Percentiles rank a stretch among this genome's conserved stretches.
phyloP scores from a whole-genome alignment of 1,284 basidiomycete genomes.

The Ceratobasidium sp. region DNA sequence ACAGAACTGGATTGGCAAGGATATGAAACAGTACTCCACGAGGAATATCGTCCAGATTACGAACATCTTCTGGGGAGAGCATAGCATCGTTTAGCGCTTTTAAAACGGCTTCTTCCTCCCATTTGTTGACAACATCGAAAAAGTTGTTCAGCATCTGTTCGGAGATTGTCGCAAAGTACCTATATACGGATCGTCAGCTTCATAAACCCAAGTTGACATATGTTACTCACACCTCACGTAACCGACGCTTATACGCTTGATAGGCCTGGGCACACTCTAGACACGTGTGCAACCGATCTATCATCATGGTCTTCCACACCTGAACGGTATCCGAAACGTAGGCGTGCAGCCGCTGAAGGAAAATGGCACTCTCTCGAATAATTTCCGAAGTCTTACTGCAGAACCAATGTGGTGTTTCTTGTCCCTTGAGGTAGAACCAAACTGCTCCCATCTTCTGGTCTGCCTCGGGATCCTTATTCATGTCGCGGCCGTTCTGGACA shows the following conservation, averaged over 20 bases:
- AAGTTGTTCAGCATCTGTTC: constrained; percentile 58
- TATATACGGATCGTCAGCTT: not conserved
- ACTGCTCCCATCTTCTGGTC: constrained; percentile 22
- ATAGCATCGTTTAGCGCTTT: constrained; percentile 54
- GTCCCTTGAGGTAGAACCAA: constrained; percentile 19
- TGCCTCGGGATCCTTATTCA: not conserved
- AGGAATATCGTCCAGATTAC: constrained; percentile 53
- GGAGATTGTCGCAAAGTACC: constrained; percentile 40
- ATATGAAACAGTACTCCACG: constrained; percentile 67
- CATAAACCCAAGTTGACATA: not conserved
- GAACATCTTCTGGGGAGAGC: constrained; percentile 44
- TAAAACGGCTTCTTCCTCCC: constrained; percentile 64
- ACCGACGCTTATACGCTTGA: constrained; percentile 65
- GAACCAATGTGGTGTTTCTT: constrained; percentile 65
- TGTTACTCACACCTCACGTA: constrained; percentile 68
- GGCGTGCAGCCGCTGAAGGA: constrained; percentile 79
- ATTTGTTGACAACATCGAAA: constrained; percentile 67
- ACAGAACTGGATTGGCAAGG: constrained; percentile 66
- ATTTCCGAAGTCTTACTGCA: constrained; percentile 62
- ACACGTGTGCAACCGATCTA: constrained; percentile 65
- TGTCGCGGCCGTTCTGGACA: not conserved
- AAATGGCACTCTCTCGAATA: constrained; percentile 69
- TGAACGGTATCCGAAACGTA: constrained; percentile 65
- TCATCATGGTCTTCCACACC: constrained; percentile 67
- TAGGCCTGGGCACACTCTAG: constrained; percentile 70